Evolutionary conservation across 2,329 filamentous ascomycete species (phyloP), one percentile per base, ranked within the genome.

Genomic region (Tolypocladium nubicola): DNA sequence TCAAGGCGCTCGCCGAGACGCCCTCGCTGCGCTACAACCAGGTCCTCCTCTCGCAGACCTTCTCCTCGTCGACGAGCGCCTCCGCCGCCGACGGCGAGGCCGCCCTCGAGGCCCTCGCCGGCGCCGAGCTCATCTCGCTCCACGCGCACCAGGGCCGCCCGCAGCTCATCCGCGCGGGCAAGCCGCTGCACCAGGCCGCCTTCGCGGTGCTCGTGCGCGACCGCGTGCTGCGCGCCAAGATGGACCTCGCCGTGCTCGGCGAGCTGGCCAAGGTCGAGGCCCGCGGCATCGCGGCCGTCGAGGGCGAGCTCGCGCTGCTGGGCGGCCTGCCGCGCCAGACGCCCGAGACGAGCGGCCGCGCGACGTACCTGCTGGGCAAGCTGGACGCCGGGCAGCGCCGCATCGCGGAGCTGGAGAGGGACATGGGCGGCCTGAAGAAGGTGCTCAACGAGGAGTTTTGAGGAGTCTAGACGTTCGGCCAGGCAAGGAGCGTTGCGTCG

Each of bases 61-160:
- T 95, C 72, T 83, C 86, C 26, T 76, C 77, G 0, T 83, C 82
- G 1, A 71, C 75, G 7, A 75, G 72, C 0, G 40, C 75, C 0
- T 70, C 72, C 0, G 79, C 78, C 0, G 69, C 80, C 1, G 82
- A 84, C 58, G 89, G 88, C 58, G 91, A 96, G 64, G 76, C 79
- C 0, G 88, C 88, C 0, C 79, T 99, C 14, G 88, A 90, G 59
- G 85, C 85, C 0, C 84, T 99, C 1, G 87, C 92, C 55, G 87
- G 90, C 66, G 85, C 89, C 0, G 94, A 97, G 69, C 83, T 97
- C 38, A 91, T 99, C 67, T 83, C 84, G 1, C 84, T 97, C 55
- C 80, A 81, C 33, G 84, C 84, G 4, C 75, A 79, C 54, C 87
- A 88, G 52, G 93, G 94, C 0, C 85, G 91, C 0, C 93, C 94